phyloP scores from a whole-genome alignment of 1,284 basidiomycete genomes.

The Cystobasidium slooffiae region DNA sequence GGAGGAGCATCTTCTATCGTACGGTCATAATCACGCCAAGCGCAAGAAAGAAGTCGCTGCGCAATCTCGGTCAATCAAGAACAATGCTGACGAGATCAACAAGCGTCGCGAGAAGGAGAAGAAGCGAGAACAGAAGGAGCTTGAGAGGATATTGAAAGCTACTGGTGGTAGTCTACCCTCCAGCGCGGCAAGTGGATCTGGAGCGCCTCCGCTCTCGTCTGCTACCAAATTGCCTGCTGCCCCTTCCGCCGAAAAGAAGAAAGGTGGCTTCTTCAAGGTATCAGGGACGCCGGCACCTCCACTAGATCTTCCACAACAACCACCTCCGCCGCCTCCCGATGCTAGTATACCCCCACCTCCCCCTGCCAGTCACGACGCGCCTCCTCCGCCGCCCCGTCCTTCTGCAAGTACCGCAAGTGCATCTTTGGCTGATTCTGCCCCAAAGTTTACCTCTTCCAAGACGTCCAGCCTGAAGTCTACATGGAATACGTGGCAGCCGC shows the following conservation, averaged over 20 bases:
- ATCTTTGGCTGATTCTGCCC: constrained; percentile 2
- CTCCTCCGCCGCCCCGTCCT: constrained; percentile 23
- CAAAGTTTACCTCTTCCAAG: constrained; percentile 32
- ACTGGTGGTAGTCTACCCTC: constrained; percentile 26
- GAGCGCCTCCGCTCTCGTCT: not conserved
- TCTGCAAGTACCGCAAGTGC: not conserved
- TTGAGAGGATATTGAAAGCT: constrained; percentile 40
- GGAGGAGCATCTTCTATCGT: constrained; percentile 40
- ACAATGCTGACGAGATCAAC: constrained; percentile 30
- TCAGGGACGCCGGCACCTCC: constrained; percentile 13
- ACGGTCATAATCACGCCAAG: constrained; percentile 42
- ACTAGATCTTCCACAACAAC: not conserved
- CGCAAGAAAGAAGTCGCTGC: constrained; percentile 41
- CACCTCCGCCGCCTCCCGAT: constrained; percentile 17
- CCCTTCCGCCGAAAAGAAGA: constrained; percentile 32
- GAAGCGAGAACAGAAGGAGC: constrained; percentile 36
- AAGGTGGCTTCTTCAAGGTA: constrained; percentile 43
- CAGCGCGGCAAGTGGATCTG: not conserved
- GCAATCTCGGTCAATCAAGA: constrained; percentile 21
- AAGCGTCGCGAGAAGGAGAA: constrained; percentile 42
- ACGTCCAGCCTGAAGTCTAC: constrained; percentile 16
- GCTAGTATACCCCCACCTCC: constrained; percentile 11
- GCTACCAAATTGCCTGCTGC: not conserved
- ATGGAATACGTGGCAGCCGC: constrained; percentile 11
- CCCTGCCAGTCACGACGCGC: not conserved